Evolutionary conservation across 169 alveolate species (phyloP).

Genomic region (Plasmodium knowlesi): DNA sequence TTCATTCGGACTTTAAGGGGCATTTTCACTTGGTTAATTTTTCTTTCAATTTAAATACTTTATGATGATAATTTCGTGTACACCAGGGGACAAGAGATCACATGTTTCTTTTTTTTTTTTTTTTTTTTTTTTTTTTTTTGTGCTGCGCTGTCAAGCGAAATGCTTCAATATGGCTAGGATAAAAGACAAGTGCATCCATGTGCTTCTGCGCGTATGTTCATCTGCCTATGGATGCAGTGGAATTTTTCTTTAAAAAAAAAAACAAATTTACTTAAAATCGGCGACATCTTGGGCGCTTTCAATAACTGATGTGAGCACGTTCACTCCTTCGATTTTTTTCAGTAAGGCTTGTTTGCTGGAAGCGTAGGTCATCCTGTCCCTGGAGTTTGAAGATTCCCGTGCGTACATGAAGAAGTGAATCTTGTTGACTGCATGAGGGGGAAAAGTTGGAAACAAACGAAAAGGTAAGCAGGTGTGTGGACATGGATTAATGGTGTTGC

Average conservation of each 20-base stretch:
- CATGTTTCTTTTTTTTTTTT: too few relatives aligned
- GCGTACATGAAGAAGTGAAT: constrained; percentile 86
- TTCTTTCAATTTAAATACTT: neutral
- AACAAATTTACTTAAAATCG: constrained; percentile 29
- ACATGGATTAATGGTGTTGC: neutral
- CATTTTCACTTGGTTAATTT: neutral
- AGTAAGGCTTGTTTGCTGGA: constrained; percentile 84
- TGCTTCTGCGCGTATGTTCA: neutral
- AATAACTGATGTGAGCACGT: constrained; percentile 81
- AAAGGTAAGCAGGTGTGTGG: neutral
- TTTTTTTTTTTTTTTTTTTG: neutral
- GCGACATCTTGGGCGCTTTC: constrained; percentile 79
- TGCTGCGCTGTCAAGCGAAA: neutral
- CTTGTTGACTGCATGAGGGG: constrained; percentile 76
- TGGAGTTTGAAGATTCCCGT: constrained; percentile 79
- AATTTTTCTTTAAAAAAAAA: neutral
- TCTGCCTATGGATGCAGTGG: neutral
- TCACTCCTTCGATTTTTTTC: constrained; percentile 82
- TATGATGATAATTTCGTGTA: neutral
- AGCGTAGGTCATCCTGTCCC: constrained; percentile 85
- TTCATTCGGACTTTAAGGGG: neutral
- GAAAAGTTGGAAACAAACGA: neutral
- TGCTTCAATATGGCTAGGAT: neutral
- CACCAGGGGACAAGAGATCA: neutral
- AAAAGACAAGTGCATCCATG: neutral